Evolutionary conservation across 2,329 filamentous ascomycete species (phyloP).

Genomic region (Plenodomus biglobosus): DNA sequence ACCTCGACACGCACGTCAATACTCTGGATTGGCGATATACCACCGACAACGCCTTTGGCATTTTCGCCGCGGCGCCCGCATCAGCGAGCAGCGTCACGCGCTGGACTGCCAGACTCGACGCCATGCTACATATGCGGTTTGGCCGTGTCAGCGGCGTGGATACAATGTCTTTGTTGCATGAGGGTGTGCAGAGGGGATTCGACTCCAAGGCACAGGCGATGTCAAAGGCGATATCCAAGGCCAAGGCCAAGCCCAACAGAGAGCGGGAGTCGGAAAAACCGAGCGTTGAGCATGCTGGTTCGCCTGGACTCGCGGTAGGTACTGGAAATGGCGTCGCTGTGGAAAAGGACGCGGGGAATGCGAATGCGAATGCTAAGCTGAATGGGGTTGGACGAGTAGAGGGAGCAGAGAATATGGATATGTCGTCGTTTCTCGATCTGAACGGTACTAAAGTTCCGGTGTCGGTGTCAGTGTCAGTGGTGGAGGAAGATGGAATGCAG

Average conservation of each 20-base stretch:
- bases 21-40: conserved; percentile 22
- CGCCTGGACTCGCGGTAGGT: not conserved
- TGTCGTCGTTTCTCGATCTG: conserved; percentile 3
- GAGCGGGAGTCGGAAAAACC: not conserved
- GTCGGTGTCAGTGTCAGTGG: not conserved
- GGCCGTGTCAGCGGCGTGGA: conserved; percentile 10
- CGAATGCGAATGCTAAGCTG: not conserved
- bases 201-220: too few species aligned
- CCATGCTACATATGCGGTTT: conserved; percentile 9
- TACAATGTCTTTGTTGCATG: conserved; percentile 11
- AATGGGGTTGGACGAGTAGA: not conserved
- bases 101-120: conserved; percentile 23
- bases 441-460: not conserved
- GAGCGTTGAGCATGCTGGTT: not conserved
- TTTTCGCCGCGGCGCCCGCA: conserved; percentile 5
- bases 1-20: conserved; percentile 24
- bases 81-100: conserved; percentile 7
- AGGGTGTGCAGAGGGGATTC: conserved; percentile 14
- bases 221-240: too few species aligned
- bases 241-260: too few species aligned
- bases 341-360: too few species aligned
- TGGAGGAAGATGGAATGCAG: not conserved
- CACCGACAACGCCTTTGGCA: conserved; percentile 9
- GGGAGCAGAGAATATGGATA: conserved; percentile 1
- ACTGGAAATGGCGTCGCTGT: too few species aligned